These are phyloP conservation scores for Linnemannia zychae DNA, from an alignment of 192 early-diverging fungal genomes.

Conservation along the genomic window DNA sequence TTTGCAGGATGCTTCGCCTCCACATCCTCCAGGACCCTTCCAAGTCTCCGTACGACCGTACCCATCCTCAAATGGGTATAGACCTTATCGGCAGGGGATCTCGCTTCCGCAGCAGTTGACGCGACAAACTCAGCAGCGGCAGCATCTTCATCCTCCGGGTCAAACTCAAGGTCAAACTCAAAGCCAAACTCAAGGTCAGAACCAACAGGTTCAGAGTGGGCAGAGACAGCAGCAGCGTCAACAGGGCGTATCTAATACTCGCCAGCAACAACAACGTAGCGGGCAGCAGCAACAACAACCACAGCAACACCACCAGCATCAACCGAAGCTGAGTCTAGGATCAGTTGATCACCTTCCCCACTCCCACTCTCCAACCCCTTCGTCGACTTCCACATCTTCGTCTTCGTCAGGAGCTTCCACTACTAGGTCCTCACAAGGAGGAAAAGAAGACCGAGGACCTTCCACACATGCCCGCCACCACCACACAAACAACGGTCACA, in stretches of 20 bases:
- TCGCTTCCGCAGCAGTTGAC: conserved; percentile 8
- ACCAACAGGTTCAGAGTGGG: neutral
- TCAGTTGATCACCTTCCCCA: neutral
- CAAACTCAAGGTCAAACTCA: neutral
- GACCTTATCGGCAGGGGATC: conserved; percentile 31
- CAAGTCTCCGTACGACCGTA: conserved; percentile 20
- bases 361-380: neutral
- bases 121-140: conserved; percentile 20
- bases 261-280: neutral
- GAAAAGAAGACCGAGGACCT: neutral
- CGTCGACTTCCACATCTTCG: neutral
- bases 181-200: neutral
- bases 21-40: neutral
- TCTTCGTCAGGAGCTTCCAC: neutral
- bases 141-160: neutral
- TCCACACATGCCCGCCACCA: neutral
- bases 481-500: neutral
- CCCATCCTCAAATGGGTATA: conserved; percentile 33
- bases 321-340: conserved; percentile 6
- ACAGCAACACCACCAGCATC: conserved; percentile 13
- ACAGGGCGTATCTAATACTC: neutral
- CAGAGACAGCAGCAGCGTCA: conserved; percentile 3
- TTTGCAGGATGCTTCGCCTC: too few species aligned
- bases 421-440: neutral
- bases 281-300: neutral